Evolutionary conservation across 2,329 filamentous ascomycete species (phyloP), one percentile per base, ranked within the genome.

Genomic region (Thelonectria olida): DNA sequence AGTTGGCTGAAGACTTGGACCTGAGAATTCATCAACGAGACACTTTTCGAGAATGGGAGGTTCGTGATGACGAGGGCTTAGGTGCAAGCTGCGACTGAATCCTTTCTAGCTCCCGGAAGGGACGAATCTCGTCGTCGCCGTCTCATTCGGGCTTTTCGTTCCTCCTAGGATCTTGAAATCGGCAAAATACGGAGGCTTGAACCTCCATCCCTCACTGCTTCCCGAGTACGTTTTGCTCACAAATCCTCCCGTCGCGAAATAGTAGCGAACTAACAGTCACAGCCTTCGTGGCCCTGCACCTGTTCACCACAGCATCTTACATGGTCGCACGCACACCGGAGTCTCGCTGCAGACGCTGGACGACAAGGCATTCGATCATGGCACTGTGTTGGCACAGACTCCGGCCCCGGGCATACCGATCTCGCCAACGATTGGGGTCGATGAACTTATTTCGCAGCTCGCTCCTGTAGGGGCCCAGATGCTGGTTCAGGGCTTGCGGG

Each of bases 91-190:
- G 12, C 51, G 25, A 45, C 63, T 70, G 31, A 62, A 31, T 15
- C 10, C n/a, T n/a, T 19, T 19, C 25, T 66, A 90, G 84, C 83
- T 89, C 31, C 89, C 90, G 0, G 72, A 74, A 42, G 72, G 80
- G 3, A 88, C 88, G 67, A 93, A 97, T 75, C 82, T 99, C 60
- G 85, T 99, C 67, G 83, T 98, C 45, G 94, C 94, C 48, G 96
- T 98, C 5, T 98, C 96, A 0, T 99, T 98, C 78, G 96, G 96
- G 3, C 85, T 97, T 7, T 90, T 97, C 63, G 89, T 99, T 1
- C 96, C 96, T 1, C 84, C 85, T 1, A 85, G 92, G 5, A 87
- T 98, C 15, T 81, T 99, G 20, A 80, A 80, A 20, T 79, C 79
- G 1, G 87, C 91, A 22, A 87, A 85, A 69, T 97, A 96, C 78